phyloP scores from a whole-genome alignment of 2,329 filamentous ascomycete species.

The Ceratocystis huliohia region DNA sequence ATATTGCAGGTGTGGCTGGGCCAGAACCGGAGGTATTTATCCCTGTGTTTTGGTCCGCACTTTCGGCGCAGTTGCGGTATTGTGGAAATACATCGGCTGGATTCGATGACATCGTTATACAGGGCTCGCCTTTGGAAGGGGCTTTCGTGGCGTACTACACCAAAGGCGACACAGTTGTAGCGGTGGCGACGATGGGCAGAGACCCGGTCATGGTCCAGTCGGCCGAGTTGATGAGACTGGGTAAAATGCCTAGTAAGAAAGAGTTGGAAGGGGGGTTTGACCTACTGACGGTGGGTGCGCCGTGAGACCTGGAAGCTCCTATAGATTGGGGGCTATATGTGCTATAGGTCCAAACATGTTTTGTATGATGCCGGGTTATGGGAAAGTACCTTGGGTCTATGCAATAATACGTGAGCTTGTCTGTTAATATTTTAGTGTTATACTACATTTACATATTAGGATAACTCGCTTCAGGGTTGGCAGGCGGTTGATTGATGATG shows the following conservation, averaged over 20 bases:
- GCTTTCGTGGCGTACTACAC: constrained; percentile 87
- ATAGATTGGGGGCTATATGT: no score
- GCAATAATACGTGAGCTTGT: no score
- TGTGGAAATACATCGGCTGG: constrained; percentile 73
- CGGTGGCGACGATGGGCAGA: constrained; percentile 78
- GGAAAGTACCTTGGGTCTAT: no score
- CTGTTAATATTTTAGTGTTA: no score
- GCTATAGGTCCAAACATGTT: background rate
- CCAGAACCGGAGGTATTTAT: constrained; percentile 53
- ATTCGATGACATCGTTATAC: constrained; percentile 73
- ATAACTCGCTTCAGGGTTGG: background rate
- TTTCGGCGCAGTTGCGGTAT: constrained; percentile 82
- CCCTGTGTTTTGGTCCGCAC: constrained; percentile 91
- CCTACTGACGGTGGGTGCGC: constrained; percentile 29
- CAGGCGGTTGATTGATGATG: background rate
- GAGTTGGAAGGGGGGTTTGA: constrained; percentile 55
- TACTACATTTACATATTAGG: background rate
- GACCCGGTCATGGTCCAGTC: constrained; percentile 77
- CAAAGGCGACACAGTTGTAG: constrained; percentile 74
- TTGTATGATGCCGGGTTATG: background rate
- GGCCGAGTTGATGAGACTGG: constrained; percentile 70
- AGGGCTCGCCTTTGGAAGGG: constrained; percentile 61
- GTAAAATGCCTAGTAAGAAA: constrained; percentile 71
- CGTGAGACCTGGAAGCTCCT: background rate
- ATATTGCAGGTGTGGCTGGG: constrained; percentile 57